Evolutionary conservation across 441 rosid genomes (phyloP), one percentile per base, ranked within the genome.

Genomic region (Pelargonium fulgidum): DNA sequence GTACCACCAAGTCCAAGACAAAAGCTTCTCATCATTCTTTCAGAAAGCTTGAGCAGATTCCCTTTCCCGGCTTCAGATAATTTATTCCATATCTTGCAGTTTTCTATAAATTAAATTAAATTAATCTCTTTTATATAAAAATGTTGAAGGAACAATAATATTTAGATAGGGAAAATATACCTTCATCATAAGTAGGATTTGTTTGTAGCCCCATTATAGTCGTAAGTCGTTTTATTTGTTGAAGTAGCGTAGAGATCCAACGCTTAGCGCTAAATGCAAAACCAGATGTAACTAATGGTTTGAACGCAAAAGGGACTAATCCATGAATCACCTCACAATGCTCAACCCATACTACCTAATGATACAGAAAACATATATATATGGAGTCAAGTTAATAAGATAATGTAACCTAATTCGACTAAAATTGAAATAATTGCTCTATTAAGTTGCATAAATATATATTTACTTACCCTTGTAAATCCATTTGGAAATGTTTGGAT

Each of bases 341-440:
- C 65, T 88, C 90, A 62, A 88, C 82, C 89, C 90, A 84, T n/a
- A 66, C 76, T 50, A 87, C 78, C 92, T 87, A 47, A 12, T 2
- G 44, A 71, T 10, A 67, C 48, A 22, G 13, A 64, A 62, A 24
- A 62, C 1, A n/a, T 10, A 45, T 45, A 45, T 45, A 29, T 29
- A 29, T 29, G 39, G 39, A 33, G 39, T 33, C 0, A 33, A 33
- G 39, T 33, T 3, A 33, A 33, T 33, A 33, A 33, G 39, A 33
- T 33, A 0, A 1, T 26, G 39, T 33, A 33, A 7, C 39, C 7
- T 3, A 33, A 9, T 45, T 45, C 12, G 12, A 45, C 52, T 45
- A 45, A 9, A 13, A 11, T 45, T 9, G 52, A 45, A 45, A 13
- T 11, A 45, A 11, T 4, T 33, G 2, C 0, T 45, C n/a, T 45